These are phyloP conservation scores for Ophiostoma ips DNA, from an alignment of 2,329 filamentous ascomycete species.

Conservation along the genomic window DNA sequence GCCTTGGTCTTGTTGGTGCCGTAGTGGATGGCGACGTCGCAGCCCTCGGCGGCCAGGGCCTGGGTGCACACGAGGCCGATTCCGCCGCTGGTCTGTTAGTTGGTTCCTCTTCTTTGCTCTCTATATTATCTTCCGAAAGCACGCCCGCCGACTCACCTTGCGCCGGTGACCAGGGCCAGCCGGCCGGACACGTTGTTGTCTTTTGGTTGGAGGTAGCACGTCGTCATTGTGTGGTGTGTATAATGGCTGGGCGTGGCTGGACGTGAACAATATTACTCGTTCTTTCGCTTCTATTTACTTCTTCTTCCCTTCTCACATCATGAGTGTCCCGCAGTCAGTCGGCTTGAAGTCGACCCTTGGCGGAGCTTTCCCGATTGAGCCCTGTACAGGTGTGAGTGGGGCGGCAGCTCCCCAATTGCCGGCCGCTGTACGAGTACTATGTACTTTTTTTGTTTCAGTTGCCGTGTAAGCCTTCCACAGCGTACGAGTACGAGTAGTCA, in stretches of 20 bases:
- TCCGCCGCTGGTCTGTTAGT: conserved; percentile 3
- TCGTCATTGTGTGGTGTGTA: conserved; percentile 1
- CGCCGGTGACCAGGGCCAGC: conserved; percentile 23
- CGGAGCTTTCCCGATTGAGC: too few relatives aligned
- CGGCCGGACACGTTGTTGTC: conserved; percentile 22
- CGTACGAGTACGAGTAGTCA: too few relatives aligned
- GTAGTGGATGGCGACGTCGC: conserved; percentile 22
- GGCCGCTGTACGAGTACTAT: too few relatives aligned
- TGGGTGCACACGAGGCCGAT: conserved; percentile 23
- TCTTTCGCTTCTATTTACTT: too few relatives aligned
- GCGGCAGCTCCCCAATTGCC: too few relatives aligned
- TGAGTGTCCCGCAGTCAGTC: too few relatives aligned
- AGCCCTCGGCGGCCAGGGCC: conserved; percentile 21
- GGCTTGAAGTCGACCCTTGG: too few relatives aligned
- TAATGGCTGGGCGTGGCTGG: not conserved
- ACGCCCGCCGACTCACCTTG: conserved; percentile 11
- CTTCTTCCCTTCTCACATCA: too few relatives aligned
- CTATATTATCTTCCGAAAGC: not conserved
- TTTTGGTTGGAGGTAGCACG: conserved; percentile 5
- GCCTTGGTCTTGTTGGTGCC: conserved; percentile 18
- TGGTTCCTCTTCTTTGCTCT: not conserved
- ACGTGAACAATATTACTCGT: too few relatives aligned
- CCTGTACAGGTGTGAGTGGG: too few relatives aligned
- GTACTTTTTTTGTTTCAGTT: too few relatives aligned
- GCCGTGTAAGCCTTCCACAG: too few relatives aligned